Percentiles rank a stretch among this genome's conserved stretches.
These are phyloP conservation scores for Candida chauliodis DNA, from an alignment of 805 yeast genomes.

Conservation along the genomic window DNA sequence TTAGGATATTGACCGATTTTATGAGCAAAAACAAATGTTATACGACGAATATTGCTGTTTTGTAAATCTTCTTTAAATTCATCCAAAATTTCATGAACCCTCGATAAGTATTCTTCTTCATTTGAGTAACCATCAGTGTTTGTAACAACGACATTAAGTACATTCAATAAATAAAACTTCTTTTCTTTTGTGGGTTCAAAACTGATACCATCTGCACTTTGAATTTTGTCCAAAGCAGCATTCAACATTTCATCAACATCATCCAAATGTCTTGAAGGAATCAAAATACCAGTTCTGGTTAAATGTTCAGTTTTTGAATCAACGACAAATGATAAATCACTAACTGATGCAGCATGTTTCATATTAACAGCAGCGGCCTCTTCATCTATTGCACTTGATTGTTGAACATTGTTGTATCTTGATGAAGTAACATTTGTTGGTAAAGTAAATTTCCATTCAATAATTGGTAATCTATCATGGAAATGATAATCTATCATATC, in stretches of 20 bases:
- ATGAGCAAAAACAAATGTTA: constrained; percentile 85
- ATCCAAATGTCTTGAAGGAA: constrained; percentile 78
- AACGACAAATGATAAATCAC: constrained; percentile 84
- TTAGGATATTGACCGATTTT: constrained; percentile 86
- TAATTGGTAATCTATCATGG: constrained; percentile 57
- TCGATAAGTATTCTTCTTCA: constrained; percentile 64
- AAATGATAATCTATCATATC: constrained; percentile 66
- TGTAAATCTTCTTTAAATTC: constrained; percentile 68
- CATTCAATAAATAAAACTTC: constrained; percentile 56
- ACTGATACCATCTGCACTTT: constrained; percentile 43
- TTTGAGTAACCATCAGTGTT: constrained; percentile 69
- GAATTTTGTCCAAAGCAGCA: constrained; percentile 71
- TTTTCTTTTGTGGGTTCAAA: constrained; percentile 21
- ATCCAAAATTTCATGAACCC: constrained; percentile 61
- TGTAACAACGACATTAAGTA: constrained; percentile 75
- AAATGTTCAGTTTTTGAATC: constrained; percentile 65
- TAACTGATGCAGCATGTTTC: constrained; percentile 88
- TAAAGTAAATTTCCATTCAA: constrained; percentile 85
- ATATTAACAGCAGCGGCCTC: constrained; percentile 33
- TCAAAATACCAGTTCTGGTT: constrained; percentile 78
- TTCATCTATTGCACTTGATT: constrained; percentile 36
- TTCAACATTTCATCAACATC: constrained; percentile 81
- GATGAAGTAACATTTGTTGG: constrained; percentile 64
- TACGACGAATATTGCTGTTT: constrained; percentile 79
- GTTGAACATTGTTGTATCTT: constrained; percentile 67